Conservation (phyloP, 2,329 filamentous ascomycete species). For the Mollisia scopiformis region DNA sequence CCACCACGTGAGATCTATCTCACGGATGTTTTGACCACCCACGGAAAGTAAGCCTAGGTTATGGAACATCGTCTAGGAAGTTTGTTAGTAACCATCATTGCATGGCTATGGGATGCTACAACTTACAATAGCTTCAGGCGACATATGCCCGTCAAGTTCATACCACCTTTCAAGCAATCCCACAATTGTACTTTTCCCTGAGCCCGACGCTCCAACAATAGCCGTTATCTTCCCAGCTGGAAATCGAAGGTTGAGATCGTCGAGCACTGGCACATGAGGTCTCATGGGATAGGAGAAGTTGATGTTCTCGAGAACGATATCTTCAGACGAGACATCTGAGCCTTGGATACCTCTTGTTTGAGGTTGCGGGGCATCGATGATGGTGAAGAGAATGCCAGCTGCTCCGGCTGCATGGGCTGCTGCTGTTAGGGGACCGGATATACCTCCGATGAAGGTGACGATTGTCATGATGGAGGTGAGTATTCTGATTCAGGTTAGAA, state of each 20-base stretch:
- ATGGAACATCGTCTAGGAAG: not conserved
- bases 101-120: no score
- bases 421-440: constrained; percentile 47
- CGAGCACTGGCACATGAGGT: constrained; percentile 31
- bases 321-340: constrained; percentile 46
- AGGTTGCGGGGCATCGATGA: constrained; percentile 43
- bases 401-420: constrained; percentile 43
- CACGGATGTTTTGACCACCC: constrained; percentile 32
- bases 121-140: not conserved
- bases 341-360: constrained; percentile 44
- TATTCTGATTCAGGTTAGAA: constrained; percentile 8
- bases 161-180: constrained; percentile 45
- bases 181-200: constrained; percentile 42
- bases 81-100: no score
- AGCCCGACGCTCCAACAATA: constrained; percentile 42
- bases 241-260: constrained; percentile 42
- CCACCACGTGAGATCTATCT: constrained; percentile 33
- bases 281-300: constrained; percentile 32
- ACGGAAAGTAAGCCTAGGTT: constrained; percentile 37
- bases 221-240: constrained; percentile 42
- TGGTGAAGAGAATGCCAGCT: constrained; percentile 40
- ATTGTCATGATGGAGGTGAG: constrained; percentile 16
- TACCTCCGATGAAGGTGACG: constrained; percentile 48
- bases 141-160: constrained; percentile 48
- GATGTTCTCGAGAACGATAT: constrained; percentile 53